These are phyloP conservation scores for Hymenoscyphus occultus DNA, from an alignment of 2,329 filamentous ascomycete species.

Conservation along the genomic window DNA sequence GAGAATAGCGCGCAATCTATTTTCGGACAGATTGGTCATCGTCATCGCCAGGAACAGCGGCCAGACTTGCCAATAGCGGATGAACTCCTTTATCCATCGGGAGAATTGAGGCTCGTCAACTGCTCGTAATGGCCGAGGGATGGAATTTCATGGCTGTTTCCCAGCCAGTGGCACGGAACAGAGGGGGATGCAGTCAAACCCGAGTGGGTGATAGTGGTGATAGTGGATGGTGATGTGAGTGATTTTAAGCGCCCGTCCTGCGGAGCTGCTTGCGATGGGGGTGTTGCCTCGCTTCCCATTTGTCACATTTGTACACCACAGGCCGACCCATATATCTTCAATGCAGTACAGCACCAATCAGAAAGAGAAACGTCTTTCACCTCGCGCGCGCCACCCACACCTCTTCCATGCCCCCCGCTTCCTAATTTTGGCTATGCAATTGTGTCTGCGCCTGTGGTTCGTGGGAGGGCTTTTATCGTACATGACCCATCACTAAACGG, in stretches of 20 bases:
- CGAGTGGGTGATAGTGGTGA: neutral
- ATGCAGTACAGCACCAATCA: slow-evolving; percentile 13
- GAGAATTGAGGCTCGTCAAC: slow-evolving; percentile 6
- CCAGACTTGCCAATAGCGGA: neutral
- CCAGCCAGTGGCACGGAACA: slow-evolving; percentile 2
- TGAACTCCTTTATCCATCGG: neutral
- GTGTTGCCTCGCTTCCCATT: slow-evolving; percentile 6
- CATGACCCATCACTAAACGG: slow-evolving; percentile 5
- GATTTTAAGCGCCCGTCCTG: slow-evolving; percentile 9
- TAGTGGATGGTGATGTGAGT: neutral
- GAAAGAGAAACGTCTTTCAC: neutral
- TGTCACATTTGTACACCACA: neutral
- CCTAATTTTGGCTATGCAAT: slow-evolving; percentile 14
- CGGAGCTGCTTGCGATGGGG: slow-evolving; percentile 3
- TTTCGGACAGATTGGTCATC: neutral
- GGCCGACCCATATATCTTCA: slow-evolving; percentile 2
- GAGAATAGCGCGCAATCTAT: slow-evolving; percentile 3
- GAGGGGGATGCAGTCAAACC: slow-evolving; percentile 11
- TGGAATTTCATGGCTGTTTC: neutral
- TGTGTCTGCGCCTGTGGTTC: slow-evolving; percentile 13
- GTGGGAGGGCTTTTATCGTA: neutral
- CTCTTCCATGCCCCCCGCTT: slow-evolving; percentile 3
- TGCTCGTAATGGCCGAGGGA: neutral
- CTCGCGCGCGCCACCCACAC: slow-evolving; percentile 18
- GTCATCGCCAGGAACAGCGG: neutral